phyloP scores from a whole-genome alignment of 805 yeast genomes.

The Wickerhamiella cacticola region DNA sequence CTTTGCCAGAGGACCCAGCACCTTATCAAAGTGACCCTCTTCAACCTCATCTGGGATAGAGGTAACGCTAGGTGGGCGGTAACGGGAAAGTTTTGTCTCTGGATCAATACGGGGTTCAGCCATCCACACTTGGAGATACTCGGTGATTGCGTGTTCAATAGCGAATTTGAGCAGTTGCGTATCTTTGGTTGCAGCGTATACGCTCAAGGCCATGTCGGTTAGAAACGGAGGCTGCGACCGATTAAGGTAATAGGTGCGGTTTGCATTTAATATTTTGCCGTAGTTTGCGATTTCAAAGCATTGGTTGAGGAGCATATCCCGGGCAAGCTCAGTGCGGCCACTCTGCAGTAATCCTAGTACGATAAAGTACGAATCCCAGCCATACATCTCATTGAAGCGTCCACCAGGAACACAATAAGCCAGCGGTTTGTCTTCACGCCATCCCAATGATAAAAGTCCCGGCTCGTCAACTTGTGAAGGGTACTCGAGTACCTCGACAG shows the following conservation, averaged over 20 bases:
- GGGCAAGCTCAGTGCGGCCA: constrained; percentile 54
- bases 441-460: constrained; percentile 73
- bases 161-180: constrained; percentile 52
- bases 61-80: constrained; percentile 68
- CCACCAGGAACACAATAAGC: constrained; percentile 98
- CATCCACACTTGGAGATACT: constrained; percentile 74
- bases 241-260: constrained; percentile 77
- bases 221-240: constrained; percentile 95
- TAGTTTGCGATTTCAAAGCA: constrained; percentile 81
- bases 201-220: constrained; percentile 77
- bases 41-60: constrained; percentile 93
- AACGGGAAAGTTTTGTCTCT: constrained; percentile 70
- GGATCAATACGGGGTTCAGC: constrained; percentile 59
- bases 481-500: constrained; percentile 45
- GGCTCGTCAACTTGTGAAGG: constrained; percentile 36
- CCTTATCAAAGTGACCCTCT: constrained; percentile 66
- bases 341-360: constrained; percentile 66
- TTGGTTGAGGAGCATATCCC: constrained; percentile 86
- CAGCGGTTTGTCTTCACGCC: constrained; percentile 48
- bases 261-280: constrained; percentile 89
- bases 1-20: constrained; percentile 54
- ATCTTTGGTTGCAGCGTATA: constrained; percentile 42
- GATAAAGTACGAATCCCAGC: constrained; percentile 97
- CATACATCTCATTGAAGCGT: constrained; percentile 88
- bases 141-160: constrained; percentile 68